Base-by-base conservation (phyloP, 148 eudicot genomes). In the Spergularia bocconei region DNA sequence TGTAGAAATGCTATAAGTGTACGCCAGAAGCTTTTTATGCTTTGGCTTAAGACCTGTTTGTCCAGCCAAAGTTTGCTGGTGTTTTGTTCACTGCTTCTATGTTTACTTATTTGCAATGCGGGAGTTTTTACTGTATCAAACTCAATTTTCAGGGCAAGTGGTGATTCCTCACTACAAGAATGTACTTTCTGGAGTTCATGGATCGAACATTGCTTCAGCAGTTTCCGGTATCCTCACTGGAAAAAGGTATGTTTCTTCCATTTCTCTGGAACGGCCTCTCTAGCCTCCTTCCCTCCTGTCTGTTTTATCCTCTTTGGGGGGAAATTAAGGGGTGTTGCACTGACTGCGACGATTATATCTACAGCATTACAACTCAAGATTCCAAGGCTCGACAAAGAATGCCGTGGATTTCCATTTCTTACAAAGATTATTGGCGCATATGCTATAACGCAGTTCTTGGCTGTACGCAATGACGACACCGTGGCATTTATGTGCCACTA, bases 141-240 rank as follows among this genome's bases (percentile, higher is more conserved):
- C 38, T 19, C 5, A 69, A 69, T 29, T 82, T 85, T 55, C 92
- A 95, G 98, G 93, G 63, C 84, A 92, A 78, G 65, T 95, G 69
- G 81, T 95, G 52, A 59, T 67, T 77, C 90, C 93, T 73, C 90
- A 91, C 77, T 92, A 85, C 79, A 78, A 74, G 63, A 63, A 76
- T 21, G 44, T 82, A 16, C 84, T 53, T 67, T 76, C 86, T 67
- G 87, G 82, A 58, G 76, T 88, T 70, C 82, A 86, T 13, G 69
- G 86, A 66, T 78, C 88, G 21, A 69, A 85, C 78, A 44, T 86
- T 41, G 83, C 85, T 44, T 88, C 89, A 72, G 83, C 88, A 52
- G 84, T 88, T 14, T 85, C 90, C 69, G 91, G 93, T 69, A 81
- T 95, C 78, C 90, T 95, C 53, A 89, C 87, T 0, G 99, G 99